Base-by-base conservation (phyloP, 257 asterid genomes). In the Buddleja alternifolia region DNA sequence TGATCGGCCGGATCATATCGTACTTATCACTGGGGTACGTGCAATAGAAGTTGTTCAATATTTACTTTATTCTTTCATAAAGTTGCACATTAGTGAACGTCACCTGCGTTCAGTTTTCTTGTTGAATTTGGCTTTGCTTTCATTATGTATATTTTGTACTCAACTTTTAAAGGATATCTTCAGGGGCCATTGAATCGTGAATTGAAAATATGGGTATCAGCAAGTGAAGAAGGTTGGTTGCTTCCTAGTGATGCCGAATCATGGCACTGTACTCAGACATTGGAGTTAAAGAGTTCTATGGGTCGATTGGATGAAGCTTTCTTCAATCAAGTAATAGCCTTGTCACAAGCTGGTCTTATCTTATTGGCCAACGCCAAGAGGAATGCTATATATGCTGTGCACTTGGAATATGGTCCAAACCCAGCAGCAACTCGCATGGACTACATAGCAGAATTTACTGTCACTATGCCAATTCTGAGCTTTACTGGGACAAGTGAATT, bases 191-290 rank as follows among this genome's bases (percentile, higher is more conserved):
- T 89, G 56, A 94, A 94, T 78, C 85, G 88, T 70, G 99, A 90
- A 76, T 32, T 90, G 52, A 93, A 88, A 80, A 86, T 92, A 55
- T 94, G 99, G 99, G 80, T 83, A 60, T 91, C 97, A 75, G 82
- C 86, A 51, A 86, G 97, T 83, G 98, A 92, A 77, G 99, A 94
- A 76, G 99, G 99, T 16, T 92, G 97, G 97, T 81, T 94, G 80
- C 98, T 89, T 74, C 93, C 98, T 25, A 88, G 92, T 74, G 96
- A 89, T 73, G 86, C 89, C 32, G 99, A 92, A 78, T 88, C 93
- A 15, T 92, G 99, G 99, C 84, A 73, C 25, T 94, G 96, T 75
- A 89, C 85, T 0, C 99, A 94, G 80, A 88, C 85, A 10, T 74
- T 92, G 83, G 98, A 86, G 76, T 72, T 94, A 64, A 89, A 79